Percentiles rank a stretch among this genome's conserved stretches.
These are phyloP conservation scores for Lumnitzera littorea DNA, from an alignment of 345 rosid genomes.

Conservation along the genomic window DNA sequence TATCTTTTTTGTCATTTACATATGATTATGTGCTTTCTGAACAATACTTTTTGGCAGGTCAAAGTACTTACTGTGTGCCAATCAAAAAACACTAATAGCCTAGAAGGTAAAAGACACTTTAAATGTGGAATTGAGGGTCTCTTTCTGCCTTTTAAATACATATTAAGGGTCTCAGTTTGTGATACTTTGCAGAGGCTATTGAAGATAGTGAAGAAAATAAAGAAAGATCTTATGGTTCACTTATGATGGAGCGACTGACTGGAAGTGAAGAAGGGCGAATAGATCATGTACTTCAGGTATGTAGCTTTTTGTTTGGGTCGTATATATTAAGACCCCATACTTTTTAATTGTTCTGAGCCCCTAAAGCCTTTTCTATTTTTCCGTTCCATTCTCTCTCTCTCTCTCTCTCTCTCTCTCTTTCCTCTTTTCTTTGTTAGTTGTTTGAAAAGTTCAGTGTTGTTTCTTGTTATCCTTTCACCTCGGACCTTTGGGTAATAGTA, in stretches of 20 bases:
- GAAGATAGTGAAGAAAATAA: conserved; percentile 39
- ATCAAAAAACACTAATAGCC: conserved; percentile 38
- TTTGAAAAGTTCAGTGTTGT: no score
- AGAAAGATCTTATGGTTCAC: conserved; percentile 65
- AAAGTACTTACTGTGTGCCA: conserved; percentile 81
- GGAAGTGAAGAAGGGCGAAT: conserved; percentile 78
- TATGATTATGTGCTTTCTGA: conserved; percentile 2
- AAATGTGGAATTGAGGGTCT: neutral
- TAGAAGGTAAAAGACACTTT: conserved; percentile 44
- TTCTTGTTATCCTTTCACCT: no score
- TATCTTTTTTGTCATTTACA: conserved; percentile 2
- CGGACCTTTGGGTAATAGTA: no score
- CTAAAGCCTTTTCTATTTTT: no score
- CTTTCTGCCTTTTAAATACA: neutral
- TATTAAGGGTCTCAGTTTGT: neutral
- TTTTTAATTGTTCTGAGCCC: neutral
- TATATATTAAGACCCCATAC: neutral
- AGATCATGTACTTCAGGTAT: conserved; percentile 90
- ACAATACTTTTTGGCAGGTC: conserved; percentile 28
- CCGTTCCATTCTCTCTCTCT: no score
- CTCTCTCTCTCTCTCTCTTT: no score
- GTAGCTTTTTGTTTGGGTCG: conserved; percentile 10
- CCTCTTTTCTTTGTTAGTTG: no score
- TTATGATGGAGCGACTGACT: conserved; percentile 78
- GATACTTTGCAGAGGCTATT: conserved; percentile 28